Evolutionary conservation across 768 basidiomycete genomes (phyloP).

Genomic region (Suillus tomentosus): DNA sequence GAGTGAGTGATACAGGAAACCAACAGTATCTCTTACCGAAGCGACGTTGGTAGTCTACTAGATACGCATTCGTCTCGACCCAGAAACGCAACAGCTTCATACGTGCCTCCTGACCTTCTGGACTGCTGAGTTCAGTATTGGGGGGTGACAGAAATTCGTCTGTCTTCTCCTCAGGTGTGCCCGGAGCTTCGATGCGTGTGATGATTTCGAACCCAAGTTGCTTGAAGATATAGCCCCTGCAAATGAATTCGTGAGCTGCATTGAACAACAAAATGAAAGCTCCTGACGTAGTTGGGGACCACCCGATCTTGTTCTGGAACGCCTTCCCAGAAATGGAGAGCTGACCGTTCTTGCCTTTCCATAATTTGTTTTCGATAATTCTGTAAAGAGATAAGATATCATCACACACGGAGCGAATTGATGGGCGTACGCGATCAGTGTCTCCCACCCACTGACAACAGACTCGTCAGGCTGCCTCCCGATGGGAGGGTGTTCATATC

Average conservation of each 20-base stretch:
- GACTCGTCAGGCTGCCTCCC: constrained; percentile 59
- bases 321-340: constrained; percentile 54
- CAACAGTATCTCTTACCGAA: constrained; percentile 38
- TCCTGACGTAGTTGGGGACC: constrained; percentile 60
- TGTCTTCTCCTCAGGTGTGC: constrained; percentile 7
- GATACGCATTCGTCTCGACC: constrained; percentile 74
- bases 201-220: constrained; percentile 39
- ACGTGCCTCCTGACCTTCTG: constrained; percentile 52
- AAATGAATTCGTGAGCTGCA: constrained; percentile 15
- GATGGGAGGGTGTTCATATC: constrained; percentile 53
- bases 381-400: constrained; percentile 37
- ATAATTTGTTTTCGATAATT: constrained; percentile 73
- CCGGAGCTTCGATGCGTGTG: constrained; percentile 23
- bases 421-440: constrained; percentile 59
- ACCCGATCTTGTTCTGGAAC: constrained; percentile 69
- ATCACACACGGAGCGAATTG: constrained; percentile 5
- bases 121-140: constrained; percentile 45
- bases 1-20: constrained; percentile 16
- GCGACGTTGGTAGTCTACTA: constrained; percentile 55
- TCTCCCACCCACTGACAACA: constrained; percentile 63
- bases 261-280: constrained; percentile 2
- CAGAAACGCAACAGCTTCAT: constrained; percentile 75
- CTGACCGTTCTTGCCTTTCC: constrained; percentile 65
- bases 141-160: constrained; percentile 59
- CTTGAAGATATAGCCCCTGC: constrained; percentile 45